Evolutionary conservation across 148 eudicot genomes (phyloP).

Genomic region (Rheum nobile): DNA sequence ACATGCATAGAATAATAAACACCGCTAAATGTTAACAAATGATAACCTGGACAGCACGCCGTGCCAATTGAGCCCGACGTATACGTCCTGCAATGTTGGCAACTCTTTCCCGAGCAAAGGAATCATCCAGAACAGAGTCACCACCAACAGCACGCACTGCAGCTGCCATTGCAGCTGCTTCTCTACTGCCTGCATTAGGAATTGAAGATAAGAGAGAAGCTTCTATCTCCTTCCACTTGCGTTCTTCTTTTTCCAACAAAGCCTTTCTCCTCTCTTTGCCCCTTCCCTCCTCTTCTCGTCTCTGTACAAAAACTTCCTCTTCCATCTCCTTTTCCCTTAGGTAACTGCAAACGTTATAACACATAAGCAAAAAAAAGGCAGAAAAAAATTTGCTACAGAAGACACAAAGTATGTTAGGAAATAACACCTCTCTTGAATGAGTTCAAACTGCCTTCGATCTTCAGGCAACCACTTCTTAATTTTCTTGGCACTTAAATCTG

Average conservation of each 20-base stretch:
- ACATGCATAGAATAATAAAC: not conserved
- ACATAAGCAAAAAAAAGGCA: conserved; percentile 12
- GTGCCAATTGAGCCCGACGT: conserved; percentile 79
- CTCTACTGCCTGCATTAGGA: conserved; percentile 96
- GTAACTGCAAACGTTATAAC: conserved; percentile 37
- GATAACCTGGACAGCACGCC: conserved; percentile 78
- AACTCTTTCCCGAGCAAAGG: conserved; percentile 95
- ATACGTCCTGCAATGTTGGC: conserved; percentile 82
- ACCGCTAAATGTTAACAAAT: not conserved
- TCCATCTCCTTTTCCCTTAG: conserved; percentile 99
- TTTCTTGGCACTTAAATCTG: conserved; percentile 96
- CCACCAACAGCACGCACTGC: conserved; percentile 99
- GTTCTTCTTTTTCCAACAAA: conserved; percentile 93
- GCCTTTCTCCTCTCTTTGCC: conserved; percentile 99
- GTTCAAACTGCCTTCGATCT: conserved; percentile 95
- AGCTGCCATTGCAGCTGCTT: conserved; percentile 98
- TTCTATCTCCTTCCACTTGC: conserved; percentile 99
- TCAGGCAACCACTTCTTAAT: conserved; percentile 99
- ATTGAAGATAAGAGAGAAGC: conserved; percentile 94
- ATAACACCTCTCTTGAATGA: conserved; percentile 87
- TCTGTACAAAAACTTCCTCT: conserved; percentile 90
- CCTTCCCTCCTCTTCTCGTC: conserved; percentile 99
- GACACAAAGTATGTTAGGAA: not conserved
- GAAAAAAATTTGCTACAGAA: not conserved
- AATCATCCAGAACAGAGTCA: conserved; percentile 94